Conservation (phyloP, 345 rosid species). For the Populus pruinosa region DNA sequence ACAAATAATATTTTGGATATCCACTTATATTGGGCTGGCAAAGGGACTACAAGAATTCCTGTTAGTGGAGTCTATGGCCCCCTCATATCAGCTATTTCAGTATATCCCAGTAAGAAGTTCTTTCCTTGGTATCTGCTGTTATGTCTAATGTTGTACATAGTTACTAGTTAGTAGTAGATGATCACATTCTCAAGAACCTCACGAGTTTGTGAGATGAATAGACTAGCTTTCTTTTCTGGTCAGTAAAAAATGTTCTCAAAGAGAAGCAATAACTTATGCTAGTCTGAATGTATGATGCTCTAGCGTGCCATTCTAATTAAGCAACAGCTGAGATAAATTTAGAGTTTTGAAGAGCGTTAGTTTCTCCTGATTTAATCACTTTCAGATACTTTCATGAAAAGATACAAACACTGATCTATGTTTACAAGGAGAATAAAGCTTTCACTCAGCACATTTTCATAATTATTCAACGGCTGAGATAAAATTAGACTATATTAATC, state of each 20-base stretch:
- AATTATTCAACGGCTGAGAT: neutral
- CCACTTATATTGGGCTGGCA: constrained; percentile 12
- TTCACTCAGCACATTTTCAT: too few species aligned
- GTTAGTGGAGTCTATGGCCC: constrained; percentile 9
- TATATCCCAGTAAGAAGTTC: constrained; percentile 7
- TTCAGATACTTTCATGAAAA: neutral
- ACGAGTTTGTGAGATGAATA: neutral
- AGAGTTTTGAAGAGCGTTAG: neutral
- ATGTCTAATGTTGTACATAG: neutral
- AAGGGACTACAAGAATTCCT: constrained; percentile 15
- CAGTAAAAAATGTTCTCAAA: neutral
- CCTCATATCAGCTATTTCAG: constrained; percentile 10
- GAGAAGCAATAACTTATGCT: neutral
- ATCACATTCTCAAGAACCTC: neutral
- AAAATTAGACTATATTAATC: neutral
- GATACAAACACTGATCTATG: neutral
- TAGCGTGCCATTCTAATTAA: neutral
- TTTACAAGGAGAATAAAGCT: neutral
- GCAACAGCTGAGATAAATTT: too few species aligned
- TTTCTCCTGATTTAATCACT: neutral
- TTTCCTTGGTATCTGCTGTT: neutral
- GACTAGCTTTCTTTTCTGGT: neutral
- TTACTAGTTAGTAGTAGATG: neutral
- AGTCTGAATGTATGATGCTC: neutral
- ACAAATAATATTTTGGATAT: constrained; percentile 8